Evolutionary conservation across 805 yeast genomes (phyloP).

Genomic region (Spathaspora girioi): DNA sequence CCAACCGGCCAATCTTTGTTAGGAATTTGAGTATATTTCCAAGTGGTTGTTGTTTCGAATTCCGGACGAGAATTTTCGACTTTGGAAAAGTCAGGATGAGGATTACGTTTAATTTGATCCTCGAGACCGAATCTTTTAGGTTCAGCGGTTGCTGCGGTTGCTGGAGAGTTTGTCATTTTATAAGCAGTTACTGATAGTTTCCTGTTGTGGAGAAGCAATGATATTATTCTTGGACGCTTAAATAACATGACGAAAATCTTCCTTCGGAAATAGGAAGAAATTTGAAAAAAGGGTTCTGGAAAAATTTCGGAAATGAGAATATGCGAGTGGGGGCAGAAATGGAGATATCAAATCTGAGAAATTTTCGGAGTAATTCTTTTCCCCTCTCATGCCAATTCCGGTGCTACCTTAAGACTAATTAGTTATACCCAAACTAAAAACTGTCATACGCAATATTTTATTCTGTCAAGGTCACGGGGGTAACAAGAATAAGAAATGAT

Average conservation of each 20-base stretch:
- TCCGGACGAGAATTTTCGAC: constrained; percentile 9
- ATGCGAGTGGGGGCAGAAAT: not conserved
- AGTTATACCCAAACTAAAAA: too few species aligned
- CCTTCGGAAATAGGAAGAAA: not conserved
- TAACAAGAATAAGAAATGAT: not conserved
- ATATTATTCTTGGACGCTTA: not conserved
- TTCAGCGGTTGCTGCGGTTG: not conserved
- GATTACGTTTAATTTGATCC: constrained; percentile 12
- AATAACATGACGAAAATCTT: not conserved
- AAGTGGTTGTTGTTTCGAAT: constrained; percentile 8
- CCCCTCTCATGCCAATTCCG: not conserved
- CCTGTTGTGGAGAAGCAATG: not conserved
- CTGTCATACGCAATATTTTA: not conserved
- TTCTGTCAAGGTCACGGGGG: not conserved
- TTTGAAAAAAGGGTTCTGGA: not conserved
- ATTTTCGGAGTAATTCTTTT: not conserved
- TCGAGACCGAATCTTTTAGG: constrained; percentile 10
- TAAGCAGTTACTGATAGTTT: not conserved
- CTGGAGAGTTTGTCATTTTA: constrained; percentile 2
- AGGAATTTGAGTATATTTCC: constrained; percentile 20
- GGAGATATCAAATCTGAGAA: not conserved
- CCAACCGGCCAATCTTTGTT: constrained; percentile 42
- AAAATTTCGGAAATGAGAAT: not conserved
- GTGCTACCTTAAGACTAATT: not conserved
- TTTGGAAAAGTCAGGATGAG: constrained; percentile 12